Percentiles rank a stretch among this genome's conserved stretches.
Evolutionary conservation across 768 basidiomycete species (phyloP).

Genomic region (Boletus reticulatus): DNA sequence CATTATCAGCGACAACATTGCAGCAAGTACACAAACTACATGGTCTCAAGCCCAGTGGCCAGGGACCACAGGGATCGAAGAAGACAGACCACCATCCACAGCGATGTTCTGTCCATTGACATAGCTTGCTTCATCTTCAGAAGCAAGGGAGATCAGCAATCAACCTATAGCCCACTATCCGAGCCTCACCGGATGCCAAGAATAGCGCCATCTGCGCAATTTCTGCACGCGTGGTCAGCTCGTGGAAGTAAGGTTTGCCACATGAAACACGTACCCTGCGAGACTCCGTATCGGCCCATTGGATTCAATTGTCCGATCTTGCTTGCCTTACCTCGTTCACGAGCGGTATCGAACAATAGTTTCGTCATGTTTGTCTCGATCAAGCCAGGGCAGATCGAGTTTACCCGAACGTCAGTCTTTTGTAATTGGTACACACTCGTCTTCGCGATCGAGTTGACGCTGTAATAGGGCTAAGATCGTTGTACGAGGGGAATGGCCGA

Average conservation of each 20-base stretch:
- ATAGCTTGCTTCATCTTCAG: slow-evolving; percentile 82
- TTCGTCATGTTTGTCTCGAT: slow-evolving; percentile 94
- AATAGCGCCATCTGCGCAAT: slow-evolving; percentile 85
- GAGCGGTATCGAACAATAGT: slow-evolving; percentile 73
- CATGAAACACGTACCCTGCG: slow-evolving; percentile 55
- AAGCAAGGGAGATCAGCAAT: slow-evolving; percentile 4
- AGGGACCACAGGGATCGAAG: slow-evolving; percentile 76
- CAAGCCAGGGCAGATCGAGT: slow-evolving; percentile 86
- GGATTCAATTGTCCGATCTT: slow-evolving; percentile 85
- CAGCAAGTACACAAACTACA: neutral
- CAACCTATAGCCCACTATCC: neutral
- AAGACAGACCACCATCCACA: slow-evolving; percentile 83
- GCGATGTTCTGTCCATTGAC: slow-evolving; percentile 88
- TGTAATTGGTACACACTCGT: slow-evolving; percentile 78
- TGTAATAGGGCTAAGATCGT: slow-evolving; percentile 29
- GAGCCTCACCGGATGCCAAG: slow-evolving; percentile 73
- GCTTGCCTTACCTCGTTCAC: slow-evolving; percentile 63
- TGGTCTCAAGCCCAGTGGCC: slow-evolving; percentile 59
- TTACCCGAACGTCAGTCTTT: slow-evolving; percentile 83
- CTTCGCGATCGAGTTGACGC: slow-evolving; percentile 86
- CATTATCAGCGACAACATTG: neutral
- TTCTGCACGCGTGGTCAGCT: slow-evolving; percentile 46
- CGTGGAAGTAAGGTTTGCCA: slow-evolving; percentile 13
- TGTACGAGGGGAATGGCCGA: neutral
- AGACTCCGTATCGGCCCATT: slow-evolving; percentile 74